Conservation (phyloP, 768 basidiomycete species). For the Lactarius deliciosus region DNA sequence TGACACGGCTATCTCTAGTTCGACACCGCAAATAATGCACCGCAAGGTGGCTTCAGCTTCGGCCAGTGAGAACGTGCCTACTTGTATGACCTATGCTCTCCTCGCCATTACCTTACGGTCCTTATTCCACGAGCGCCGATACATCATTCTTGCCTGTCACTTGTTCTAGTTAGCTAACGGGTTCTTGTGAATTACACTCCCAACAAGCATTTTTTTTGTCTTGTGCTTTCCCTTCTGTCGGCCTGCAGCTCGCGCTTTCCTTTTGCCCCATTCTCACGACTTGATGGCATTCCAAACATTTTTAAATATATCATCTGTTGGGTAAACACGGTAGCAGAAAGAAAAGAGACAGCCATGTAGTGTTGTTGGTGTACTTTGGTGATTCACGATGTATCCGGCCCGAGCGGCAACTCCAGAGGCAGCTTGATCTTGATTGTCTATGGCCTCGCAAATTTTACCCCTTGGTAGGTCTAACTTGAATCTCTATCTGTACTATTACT, state of each 20-base stretch:
- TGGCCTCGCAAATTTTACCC: slow-evolving; percentile 95
- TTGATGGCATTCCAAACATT: slow-evolving; percentile 26
- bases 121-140: slow-evolving; percentile 8
- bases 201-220: slow-evolving; percentile 21
- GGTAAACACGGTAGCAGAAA: slow-evolving; percentile 19
- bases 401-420: slow-evolving; percentile 1
- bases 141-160: slow-evolving; percentile 24
- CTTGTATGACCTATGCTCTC: neutral
- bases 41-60: slow-evolving; percentile 96
- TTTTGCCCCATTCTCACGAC: slow-evolving; percentile 20
- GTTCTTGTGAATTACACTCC: slow-evolving; percentile 25
- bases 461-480: slow-evolving; percentile 53
- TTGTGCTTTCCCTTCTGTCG: slow-evolving; percentile 18
- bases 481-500: neutral
- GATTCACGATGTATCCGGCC: neutral
- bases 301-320: slow-evolving; percentile 28
- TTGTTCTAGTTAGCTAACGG: slow-evolving; percentile 19
- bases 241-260: slow-evolving; percentile 10
- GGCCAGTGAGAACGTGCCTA: slow-evolving; percentile 52
- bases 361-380: slow-evolving; percentile 11
- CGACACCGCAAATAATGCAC: slow-evolving; percentile 75
- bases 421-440: slow-evolving; percentile 35
- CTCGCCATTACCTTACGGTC: slow-evolving; percentile 18
- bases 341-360: slow-evolving; percentile 21
- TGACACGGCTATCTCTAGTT: slow-evolving; percentile 48